These are phyloP conservation scores for Apophysomyces trapeziformis DNA, from an alignment of 371 early-diverging fungal species.

Conservation along the genomic window DNA sequence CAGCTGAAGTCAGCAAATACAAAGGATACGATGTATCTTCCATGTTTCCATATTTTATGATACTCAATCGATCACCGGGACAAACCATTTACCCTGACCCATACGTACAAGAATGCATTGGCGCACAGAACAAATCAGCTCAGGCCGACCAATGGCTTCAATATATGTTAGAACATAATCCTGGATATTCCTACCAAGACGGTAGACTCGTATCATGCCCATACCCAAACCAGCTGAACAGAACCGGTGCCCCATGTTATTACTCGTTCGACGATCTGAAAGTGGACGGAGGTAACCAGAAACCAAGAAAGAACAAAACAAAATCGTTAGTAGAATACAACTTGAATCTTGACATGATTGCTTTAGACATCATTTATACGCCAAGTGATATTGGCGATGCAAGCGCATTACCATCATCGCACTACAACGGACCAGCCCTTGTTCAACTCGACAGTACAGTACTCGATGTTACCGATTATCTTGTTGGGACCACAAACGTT, in stretches of 20 bases:
- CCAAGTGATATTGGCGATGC: slow-evolving; percentile 17
- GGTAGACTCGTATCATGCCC: slow-evolving; percentile 37
- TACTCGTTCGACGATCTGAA: slow-evolving; percentile 14
- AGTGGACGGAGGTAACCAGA: background rate
- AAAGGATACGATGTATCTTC: slow-evolving; percentile 47
- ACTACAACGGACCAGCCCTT: slow-evolving; percentile 26
- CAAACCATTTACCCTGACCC: slow-evolving; percentile 12
- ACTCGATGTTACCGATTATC: slow-evolving; percentile 47
- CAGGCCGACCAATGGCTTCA: slow-evolving; percentile 45
- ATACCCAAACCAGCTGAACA: slow-evolving; percentile 32
- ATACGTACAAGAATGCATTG: slow-evolving; percentile 43
- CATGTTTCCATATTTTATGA: slow-evolving; percentile 49
- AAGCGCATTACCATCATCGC: slow-evolving; percentile 33
- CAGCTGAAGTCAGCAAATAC: slow-evolving; percentile 37
- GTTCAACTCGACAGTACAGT: slow-evolving; percentile 46
- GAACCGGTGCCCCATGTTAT: slow-evolving; percentile 48
- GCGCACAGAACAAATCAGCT: slow-evolving; percentile 19
- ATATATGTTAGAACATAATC: slow-evolving; percentile 34
- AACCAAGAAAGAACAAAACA: background rate
- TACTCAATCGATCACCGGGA: slow-evolving; percentile 25
- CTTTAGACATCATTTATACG: slow-evolving; percentile 39
- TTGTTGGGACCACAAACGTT: slow-evolving; percentile 38
- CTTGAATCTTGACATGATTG: background rate
- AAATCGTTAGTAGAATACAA: background rate
- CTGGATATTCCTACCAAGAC: slow-evolving; percentile 34